A percentile compares a stretch with the other conserved stretches of the same genome.
These are phyloP conservation scores for Lagerstroemia speciosa DNA, from an alignment of 345 rosid species.

Conservation along the genomic window DNA sequence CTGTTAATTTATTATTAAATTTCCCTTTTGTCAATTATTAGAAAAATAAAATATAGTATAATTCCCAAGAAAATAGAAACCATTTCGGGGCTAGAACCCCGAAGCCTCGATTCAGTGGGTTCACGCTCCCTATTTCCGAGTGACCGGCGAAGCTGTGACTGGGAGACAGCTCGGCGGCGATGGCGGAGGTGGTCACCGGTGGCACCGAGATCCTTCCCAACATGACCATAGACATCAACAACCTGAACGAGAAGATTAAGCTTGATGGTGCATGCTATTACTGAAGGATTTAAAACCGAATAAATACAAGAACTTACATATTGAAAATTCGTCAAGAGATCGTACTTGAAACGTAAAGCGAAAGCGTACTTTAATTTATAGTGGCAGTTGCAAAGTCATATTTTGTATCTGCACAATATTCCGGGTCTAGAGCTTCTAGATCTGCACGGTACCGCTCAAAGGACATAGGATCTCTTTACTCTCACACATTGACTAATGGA, in stretches of 20 bases:
- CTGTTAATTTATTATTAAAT: no score
- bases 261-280: constrained; percentile 48
- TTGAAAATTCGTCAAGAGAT: no score
- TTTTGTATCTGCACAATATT: no score
- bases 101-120: neutral
- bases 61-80: neutral
- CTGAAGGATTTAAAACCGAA: no score
- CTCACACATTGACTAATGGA: no score
- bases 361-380: no score
- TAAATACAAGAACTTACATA: no score
- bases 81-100: neutral
- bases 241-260: constrained; percentile 94
- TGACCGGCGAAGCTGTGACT: neutral
- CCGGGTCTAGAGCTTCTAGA: no score
- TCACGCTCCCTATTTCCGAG: neutral
- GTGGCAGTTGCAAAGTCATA: no score
- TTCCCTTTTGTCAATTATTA: neutral
- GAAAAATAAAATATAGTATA: neutral
- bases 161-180: constrained; percentile 9
- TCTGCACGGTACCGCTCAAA: no score
- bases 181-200: constrained; percentile 36
- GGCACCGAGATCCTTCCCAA: constrained; percentile 52
- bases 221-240: constrained; percentile 88
- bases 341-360: no score
- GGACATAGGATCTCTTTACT: no score